Conservation (phyloP, 2,329 filamentous ascomycete genomes). For the Claviceps pazoutovae region DNA sequence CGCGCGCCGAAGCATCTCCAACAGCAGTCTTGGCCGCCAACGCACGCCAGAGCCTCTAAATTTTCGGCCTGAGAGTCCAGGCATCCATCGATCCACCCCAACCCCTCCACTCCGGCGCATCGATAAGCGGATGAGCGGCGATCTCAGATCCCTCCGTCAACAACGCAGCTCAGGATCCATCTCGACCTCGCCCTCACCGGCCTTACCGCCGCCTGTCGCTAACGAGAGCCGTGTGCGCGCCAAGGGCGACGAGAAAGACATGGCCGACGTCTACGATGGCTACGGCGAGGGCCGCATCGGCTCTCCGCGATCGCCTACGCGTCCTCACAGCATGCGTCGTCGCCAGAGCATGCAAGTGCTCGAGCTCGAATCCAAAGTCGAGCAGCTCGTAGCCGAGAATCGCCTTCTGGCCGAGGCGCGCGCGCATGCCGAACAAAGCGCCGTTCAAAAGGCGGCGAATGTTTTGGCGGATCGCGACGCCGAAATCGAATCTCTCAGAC, state of each 20-base stretch:
- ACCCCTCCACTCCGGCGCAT: conserved; percentile 60
- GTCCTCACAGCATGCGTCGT: conserved; percentile 89
- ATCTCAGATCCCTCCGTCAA: conserved; percentile 38
- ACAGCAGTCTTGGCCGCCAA: conserved; percentile 33
- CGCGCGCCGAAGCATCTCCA: conserved; percentile 34
- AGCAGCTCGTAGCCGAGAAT: conserved; percentile 78
- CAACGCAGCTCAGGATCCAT: conserved; percentile 15
- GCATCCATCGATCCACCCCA: conserved; percentile 19
- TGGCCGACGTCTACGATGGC: conserved; percentile 91
- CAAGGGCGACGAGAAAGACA: conserved; percentile 41
- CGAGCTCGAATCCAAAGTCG: conserved; percentile 74
- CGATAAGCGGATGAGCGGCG: conserved; percentile 56
- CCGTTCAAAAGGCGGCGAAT: conserved; percentile 52
- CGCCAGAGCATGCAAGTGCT: conserved; percentile 96
- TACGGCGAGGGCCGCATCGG: conserved; percentile 76
- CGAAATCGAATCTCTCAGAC: conserved; percentile 72
- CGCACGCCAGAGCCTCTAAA: conserved; percentile 39
- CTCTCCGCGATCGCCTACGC: conserved; percentile 82
- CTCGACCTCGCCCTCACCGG: neutral
- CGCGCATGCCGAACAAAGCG: conserved; percentile 49
- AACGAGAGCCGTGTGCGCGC: conserved; percentile 77
- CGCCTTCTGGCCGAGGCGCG: conserved; percentile 62
- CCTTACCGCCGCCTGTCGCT: conserved; percentile 50
- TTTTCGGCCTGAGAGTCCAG: conserved; percentile 46
- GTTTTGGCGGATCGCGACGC: conserved; percentile 69